These are phyloP conservation scores for Irpex sp. DNA, from an alignment of 1,284 basidiomycete species.

Conservation along the genomic window DNA sequence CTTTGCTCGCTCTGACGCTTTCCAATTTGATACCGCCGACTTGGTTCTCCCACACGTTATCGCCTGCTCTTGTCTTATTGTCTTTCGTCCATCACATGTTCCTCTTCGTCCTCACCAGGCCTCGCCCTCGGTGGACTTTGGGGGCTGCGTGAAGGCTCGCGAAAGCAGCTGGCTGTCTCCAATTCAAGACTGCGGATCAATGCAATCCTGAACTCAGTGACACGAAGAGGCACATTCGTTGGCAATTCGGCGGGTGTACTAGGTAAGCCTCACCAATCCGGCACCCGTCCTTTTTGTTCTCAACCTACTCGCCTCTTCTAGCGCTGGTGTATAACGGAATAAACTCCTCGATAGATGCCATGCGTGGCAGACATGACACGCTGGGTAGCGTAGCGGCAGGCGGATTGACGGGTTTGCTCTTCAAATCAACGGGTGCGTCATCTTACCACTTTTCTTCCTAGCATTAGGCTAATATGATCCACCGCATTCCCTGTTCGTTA, in stretches of 20 bases:
- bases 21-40: conserved; percentile 21
- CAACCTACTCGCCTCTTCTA: conserved; percentile 18
- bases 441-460: conserved; percentile 25
- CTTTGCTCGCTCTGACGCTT: conserved; percentile 14
- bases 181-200: conserved; percentile 91
- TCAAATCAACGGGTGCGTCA: conserved; percentile 86
- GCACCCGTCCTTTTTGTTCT: conserved; percentile 26
- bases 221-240: conserved; percentile 93
- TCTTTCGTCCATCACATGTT: conserved; percentile 66
- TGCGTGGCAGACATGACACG: conserved; percentile 89
- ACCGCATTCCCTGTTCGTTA: conserved; percentile 35
- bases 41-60: conserved; percentile 59
- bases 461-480: conserved; percentile 24
- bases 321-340: conserved; percentile 95
- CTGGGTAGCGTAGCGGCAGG: conserved; percentile 91
- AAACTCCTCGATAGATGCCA: conserved; percentile 89
- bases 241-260: conserved; percentile 98
- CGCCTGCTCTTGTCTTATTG: conserved; percentile 63
- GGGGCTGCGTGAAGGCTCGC: conserved; percentile 93
- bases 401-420: conserved; percentile 85
- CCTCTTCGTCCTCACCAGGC: conserved; percentile 61
- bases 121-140: conserved; percentile 90
- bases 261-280: conserved; percentile 49
- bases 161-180: conserved; percentile 78
- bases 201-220: conserved; percentile 94